phyloP scores from a whole-genome alignment of 495 filamentous ascomycete species.

The Penicillium waksmanii region DNA sequence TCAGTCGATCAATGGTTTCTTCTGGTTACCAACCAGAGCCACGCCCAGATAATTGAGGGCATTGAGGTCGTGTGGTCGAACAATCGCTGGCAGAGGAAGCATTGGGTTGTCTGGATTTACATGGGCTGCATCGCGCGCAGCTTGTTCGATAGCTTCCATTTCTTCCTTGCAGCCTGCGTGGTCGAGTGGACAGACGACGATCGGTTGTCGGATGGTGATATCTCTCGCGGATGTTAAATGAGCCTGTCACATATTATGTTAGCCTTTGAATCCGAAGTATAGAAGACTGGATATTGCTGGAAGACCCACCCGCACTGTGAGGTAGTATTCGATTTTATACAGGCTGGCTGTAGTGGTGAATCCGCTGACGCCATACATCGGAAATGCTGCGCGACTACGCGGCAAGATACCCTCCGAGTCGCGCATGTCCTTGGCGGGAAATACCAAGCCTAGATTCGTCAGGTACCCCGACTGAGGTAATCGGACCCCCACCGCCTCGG shows the following conservation, averaged over 20 bases:
- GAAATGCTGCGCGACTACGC: constrained; percentile 82
- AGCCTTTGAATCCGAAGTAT: neutral
- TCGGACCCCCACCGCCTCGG: constrained; percentile 77
- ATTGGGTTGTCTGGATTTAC: constrained; percentile 88
- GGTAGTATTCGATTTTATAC: constrained; percentile 97
- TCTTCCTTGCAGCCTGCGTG: constrained; percentile 96
- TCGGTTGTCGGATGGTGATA: constrained; percentile 87
- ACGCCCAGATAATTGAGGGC: constrained; percentile 79
- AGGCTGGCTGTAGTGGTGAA: constrained; percentile 94
- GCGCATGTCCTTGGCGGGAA: constrained; percentile 86
- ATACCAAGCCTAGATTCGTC: constrained; percentile 87
- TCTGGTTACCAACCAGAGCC: constrained; percentile 80
- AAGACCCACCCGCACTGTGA: constrained; percentile 82
- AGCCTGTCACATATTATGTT: constrained; percentile 58
- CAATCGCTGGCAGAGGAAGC: constrained; percentile 80
- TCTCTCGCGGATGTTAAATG: constrained; percentile 89
- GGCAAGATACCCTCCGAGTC: constrained; percentile 89
- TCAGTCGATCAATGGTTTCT: constrained; percentile 90
- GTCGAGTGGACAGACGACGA: constrained; percentile 94
- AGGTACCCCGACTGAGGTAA: constrained; percentile 86
- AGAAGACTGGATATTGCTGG: neutral
- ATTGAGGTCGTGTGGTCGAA: constrained; percentile 74
- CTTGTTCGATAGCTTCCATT: constrained; percentile 96
- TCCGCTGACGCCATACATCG: constrained; percentile 81
- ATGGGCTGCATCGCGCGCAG: constrained; percentile 86